These are phyloP conservation scores for Diversispora eburnea DNA, from an alignment of 192 early-diverging fungal genomes.

Conservation along the genomic window DNA sequence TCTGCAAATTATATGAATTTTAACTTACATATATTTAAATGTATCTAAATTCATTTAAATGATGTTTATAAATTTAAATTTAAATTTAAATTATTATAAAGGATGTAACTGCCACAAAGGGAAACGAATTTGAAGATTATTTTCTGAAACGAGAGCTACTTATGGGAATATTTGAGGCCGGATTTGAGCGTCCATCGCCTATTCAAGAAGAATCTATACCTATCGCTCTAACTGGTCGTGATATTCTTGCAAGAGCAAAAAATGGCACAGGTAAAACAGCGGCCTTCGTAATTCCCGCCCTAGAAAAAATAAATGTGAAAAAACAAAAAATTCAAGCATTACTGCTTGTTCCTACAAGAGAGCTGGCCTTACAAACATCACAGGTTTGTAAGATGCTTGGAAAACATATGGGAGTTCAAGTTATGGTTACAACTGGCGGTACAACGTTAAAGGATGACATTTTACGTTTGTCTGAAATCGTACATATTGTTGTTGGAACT, in stretches of 20 bases:
- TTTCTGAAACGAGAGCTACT: constrained; percentile 93
- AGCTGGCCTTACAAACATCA: constrained; percentile 98
- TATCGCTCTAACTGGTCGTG: constrained; percentile 90
- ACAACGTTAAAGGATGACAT: constrained; percentile 99
- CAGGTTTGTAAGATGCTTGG: constrained; percentile 97
- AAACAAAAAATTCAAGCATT: constrained; percentile 89
- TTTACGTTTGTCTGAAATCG: constrained; percentile 85
- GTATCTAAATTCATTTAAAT: background rate
- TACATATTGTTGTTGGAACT: constrained; percentile 96
- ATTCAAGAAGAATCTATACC: constrained; percentile 99
- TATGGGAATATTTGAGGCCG: constrained; percentile 99
- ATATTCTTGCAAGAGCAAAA: constrained; percentile 96
- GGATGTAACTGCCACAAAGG: constrained; percentile 96
- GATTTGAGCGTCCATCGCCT: constrained; percentile 95
- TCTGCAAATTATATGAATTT: background rate
- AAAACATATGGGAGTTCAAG: constrained; percentile 92
- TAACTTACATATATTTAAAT: background rate
- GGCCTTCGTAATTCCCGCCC: constrained; percentile 92
- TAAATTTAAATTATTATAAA: constrained; percentile 9
- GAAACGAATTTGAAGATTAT: constrained; percentile 99
- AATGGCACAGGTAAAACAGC: constrained; percentile 96
- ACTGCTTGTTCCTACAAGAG: constrained; percentile 93
- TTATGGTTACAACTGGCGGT: constrained; percentile 99
- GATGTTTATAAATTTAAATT: background rate
- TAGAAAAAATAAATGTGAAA: constrained; percentile 89